A percentile compares a stretch with the other conserved stretches of the same genome.
Evolutionary conservation across 2,329 filamentous ascomycete species (phyloP).

Genomic region (Phoma sp.): DNA sequence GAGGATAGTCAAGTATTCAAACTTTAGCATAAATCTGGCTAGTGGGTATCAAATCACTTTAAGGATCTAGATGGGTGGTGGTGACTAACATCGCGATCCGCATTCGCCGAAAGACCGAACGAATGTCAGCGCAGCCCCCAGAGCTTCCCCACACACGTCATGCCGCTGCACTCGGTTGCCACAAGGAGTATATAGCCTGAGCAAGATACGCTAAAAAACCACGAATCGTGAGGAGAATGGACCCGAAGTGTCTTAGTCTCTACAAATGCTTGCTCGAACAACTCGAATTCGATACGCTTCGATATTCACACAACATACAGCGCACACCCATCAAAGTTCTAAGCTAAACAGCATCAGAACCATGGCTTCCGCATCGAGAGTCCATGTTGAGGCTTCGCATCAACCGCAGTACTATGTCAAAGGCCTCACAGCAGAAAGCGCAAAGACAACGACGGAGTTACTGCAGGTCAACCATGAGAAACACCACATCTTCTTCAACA

Average conservation of each 20-base stretch:
- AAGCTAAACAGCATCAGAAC: constrained; percentile 5
- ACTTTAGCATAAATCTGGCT: neutral
- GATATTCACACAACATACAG: neutral
- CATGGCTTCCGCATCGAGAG: constrained; percentile 44
- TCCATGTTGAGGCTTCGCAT: constrained; percentile 54
- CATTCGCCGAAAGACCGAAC: constrained; percentile 11
- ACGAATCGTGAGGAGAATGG: neutral
- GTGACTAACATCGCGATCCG: constrained; percentile 3
- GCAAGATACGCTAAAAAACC: neutral
- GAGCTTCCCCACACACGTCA: constrained; percentile 11
- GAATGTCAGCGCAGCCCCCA: neutral
- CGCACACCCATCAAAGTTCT: neutral
- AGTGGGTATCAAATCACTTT: no score
- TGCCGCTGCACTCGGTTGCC: constrained; percentile 5
- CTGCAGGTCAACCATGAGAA: constrained; percentile 77
- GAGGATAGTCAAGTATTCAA: no score
- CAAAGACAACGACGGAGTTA: constrained; percentile 69
- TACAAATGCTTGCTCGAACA: constrained; percentile 1
- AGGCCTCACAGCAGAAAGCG: constrained; percentile 63
- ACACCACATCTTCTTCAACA: constrained; percentile 84
- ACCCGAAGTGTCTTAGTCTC: neutral
- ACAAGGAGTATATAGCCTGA: neutral
- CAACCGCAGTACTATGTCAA: constrained; percentile 56
- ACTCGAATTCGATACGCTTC: neutral
- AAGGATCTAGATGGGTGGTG: neutral